Base-by-base conservation (phyloP, 768 basidiomycete genomes). In the Boletus subparvulus region DNA sequence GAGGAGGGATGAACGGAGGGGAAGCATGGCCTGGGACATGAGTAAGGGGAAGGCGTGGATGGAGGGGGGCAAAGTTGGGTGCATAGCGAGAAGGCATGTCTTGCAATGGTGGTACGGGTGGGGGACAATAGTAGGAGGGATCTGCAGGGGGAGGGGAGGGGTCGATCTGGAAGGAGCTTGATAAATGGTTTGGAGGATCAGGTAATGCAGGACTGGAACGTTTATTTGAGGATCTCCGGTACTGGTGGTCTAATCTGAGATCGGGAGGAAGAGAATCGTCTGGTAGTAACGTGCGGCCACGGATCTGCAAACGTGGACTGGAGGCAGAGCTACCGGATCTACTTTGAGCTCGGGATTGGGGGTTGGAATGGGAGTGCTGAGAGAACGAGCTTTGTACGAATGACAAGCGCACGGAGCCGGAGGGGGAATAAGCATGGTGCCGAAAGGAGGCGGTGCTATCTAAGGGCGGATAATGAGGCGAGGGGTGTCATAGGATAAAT, bases 271-370 rank as follows among this genome's bases (percentile, higher is more conserved):
- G 51, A 42, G 59, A 12, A n/a, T 75, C 71, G 37, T 83, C 81
- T 3, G 65, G 72, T 0, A 77, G 78, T 43, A 83, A 62, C 17
- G 77, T 70, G 56, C 75, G 72, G 21, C 73, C 77, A 57, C 78
- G 73, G 39, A 74, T 49, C 54, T 68, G 68, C 14, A 75, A 48
- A 43, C 68, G 74, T 14, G 83, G 83, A 54, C 83, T 84, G 12
- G 83, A 82, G 6, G 78, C 76, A 19, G 75, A 69, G 62, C 80
- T 82, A 33, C 74, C 77, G 0, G 78, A 73, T 46, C 74, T 73
- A 45, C 81, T 82, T 44, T 79, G 76, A 30, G 70, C 64, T 50
- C 75, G 73, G 14, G 82, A 82, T 6, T 80, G 79, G 5, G 78
- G 69, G 8, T 67, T 63, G 12, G 79, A 79, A 10, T 68, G 58